Evolutionary conservation across 2,329 filamentous ascomycete genomes (phyloP), one percentile per base, ranked within the genome.

Genomic region (Zarea fungicola): DNA sequence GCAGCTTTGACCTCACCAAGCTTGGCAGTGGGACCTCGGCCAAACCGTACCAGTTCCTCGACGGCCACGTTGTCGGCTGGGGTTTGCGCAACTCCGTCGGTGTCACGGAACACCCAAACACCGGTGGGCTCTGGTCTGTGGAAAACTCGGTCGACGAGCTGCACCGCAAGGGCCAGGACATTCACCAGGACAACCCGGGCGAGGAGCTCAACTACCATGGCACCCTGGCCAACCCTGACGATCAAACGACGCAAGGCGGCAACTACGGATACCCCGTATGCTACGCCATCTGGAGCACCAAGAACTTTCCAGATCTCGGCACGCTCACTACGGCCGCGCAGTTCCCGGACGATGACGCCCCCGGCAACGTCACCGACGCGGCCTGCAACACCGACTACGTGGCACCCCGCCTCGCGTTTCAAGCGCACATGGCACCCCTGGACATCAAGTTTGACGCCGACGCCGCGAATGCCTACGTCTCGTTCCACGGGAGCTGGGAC

Each of bases 201-300:
- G 86, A 89, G 60, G 83, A 89, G 64, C 65, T 90, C 62, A 89
- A 89, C 64, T 87, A 80, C 62, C 79, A 85, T 52, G 85, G 85
- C 4, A 76, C 74, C 50, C 68, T 87, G 40, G 63, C 64, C 52
- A 58, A 63, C 13, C 56, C 63, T 9, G 54, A 55, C 0, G 60
- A 57, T 19, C 16, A 13, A 13, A 21, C 54, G 10, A 48, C 61
- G 18, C 62, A 67, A 48, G 71, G 69, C 14, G 65, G 63, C 3
- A 87, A 88, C 63, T 85, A 84, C 58, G 86, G 85, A 19, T 90
- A 89, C 59, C 86, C 86, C 2, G 65, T 72, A 39, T 89, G 86
- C 67, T 85, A 81, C 57, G 72, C 84, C 1, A 71, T 84, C 8
- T 89, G 84, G 84, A 71, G 77, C 50, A 74, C 77, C 0, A 58